Base-by-base conservation (phyloP, 1,284 basidiomycete species). In the Leccinum pachyderme region DNA sequence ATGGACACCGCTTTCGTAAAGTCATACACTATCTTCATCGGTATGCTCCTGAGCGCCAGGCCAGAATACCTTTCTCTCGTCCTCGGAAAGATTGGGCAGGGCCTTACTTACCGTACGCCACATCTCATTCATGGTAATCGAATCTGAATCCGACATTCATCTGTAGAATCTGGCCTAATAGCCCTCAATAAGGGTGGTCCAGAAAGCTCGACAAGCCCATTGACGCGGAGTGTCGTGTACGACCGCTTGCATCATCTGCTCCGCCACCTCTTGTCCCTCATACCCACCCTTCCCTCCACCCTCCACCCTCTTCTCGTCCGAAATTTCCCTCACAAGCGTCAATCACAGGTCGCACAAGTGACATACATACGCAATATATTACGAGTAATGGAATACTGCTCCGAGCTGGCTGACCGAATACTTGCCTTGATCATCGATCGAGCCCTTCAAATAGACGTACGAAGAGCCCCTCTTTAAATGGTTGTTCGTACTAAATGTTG, bases 351-450 rank as follows among this genome's bases (percentile, higher is more conserved):
- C 1, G 78, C 84, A 0, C 95, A 98, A 69, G 83, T 91, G 18
- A 93, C 94, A 1, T 99, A 95, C 70, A 91, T 98, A 59, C 86
- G 92, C 55, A 99, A 99, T 71, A 75, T 95, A 25, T 80, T 98
- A 27, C 83, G 84, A 47, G 75, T 99, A 37, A 90, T 89, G 6
- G 83, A 86, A 37, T 99, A 98, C 72, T 98, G 95, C 66, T 87
- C 92, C 0, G 94, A 95, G 69, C 76, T 99, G 7, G 81, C 87
- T 0, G 93, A 95, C 63, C 86, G 87, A 57, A 87, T 98, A 39
- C 77, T 98, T 52, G 85, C 86, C 2, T 85, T 89, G 0, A 90
- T 98, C 41, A 81, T 98, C 15, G 95, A 97, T 69, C 84, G 93
- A 15, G 91, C 95, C 45, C 87, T 99, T 39, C 89, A 96, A 70